phyloP scores from a whole-genome alignment of 2,329 filamentous ascomycete species.

The Meredithiella fracta region DNA sequence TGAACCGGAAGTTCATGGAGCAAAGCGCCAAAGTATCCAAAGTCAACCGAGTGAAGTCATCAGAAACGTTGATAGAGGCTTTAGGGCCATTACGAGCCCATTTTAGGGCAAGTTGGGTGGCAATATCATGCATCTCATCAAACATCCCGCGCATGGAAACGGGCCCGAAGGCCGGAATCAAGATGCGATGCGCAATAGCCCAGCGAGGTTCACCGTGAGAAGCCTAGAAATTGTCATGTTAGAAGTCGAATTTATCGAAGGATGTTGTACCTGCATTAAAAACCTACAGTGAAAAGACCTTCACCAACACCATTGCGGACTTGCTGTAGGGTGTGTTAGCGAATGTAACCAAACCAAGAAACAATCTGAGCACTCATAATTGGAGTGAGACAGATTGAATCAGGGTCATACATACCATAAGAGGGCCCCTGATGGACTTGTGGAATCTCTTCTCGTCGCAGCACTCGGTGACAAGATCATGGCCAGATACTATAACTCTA shows the following conservation, averaged over 20 bases:
- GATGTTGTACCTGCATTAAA: neutral
- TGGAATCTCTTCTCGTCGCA: conserved; percentile 51
- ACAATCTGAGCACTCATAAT: neutral
- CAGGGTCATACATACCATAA: conserved; percentile 23
- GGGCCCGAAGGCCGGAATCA: conserved; percentile 55
- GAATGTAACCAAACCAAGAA: neutral
- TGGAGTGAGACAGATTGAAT: neutral
- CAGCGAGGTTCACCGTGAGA: conserved; percentile 39
- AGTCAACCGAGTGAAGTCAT: conserved; percentile 57
- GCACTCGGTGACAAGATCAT: conserved; percentile 42
- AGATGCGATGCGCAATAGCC: conserved; percentile 47
- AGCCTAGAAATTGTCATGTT: conserved; percentile 21
- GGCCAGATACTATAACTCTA: conserved; percentile 34
- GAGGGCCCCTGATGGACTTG: conserved; percentile 35
- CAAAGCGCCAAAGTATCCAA: conserved; percentile 58
- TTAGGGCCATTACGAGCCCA: conserved; percentile 47
- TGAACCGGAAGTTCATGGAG: conserved; percentile 58
- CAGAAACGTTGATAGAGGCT: conserved; percentile 39
- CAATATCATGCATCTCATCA: conserved; percentile 51
- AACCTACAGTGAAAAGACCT: conserved; percentile 47
- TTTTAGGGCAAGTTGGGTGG: conserved; percentile 48
- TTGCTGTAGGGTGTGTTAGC: conserved; percentile 21
- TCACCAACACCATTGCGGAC: conserved; percentile 45
- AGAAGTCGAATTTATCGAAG: conserved; percentile 16
- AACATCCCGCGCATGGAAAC: conserved; percentile 53